Conservation (phyloP, 2,329 filamentous ascomycete species). For the Parascedosporium putredinis region DNA sequence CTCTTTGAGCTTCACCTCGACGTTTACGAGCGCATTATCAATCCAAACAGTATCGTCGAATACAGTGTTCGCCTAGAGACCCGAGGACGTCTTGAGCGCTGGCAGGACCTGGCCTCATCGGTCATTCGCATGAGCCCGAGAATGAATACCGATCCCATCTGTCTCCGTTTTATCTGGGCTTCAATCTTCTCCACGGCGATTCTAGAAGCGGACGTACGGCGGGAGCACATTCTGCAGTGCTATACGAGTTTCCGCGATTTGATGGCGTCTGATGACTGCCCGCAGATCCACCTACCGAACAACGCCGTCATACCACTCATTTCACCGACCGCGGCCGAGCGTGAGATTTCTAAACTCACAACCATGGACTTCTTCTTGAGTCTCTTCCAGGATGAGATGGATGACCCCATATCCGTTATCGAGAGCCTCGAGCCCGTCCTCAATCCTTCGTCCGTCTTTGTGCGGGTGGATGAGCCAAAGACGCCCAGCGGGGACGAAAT, state of each 20-base stretch:
- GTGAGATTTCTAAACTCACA: constrained; percentile 82
- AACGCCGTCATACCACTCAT: constrained; percentile 84
- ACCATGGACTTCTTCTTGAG: constrained; percentile 95
- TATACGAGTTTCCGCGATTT: constrained; percentile 49
- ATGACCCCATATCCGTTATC: constrained; percentile 75
- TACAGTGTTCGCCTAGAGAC: constrained; percentile 36
- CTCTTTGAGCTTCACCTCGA: constrained; percentile 53
- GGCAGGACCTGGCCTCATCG: constrained; percentile 39
- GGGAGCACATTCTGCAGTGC: constrained; percentile 46
- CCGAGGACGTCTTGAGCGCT: constrained; percentile 37
- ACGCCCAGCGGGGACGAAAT: background rate
- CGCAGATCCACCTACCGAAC: constrained; percentile 59
- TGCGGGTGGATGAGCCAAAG: constrained; percentile 2
- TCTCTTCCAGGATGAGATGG: constrained; percentile 73
- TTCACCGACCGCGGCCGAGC: constrained; percentile 71
- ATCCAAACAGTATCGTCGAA: constrained; percentile 44
- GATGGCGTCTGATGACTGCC: constrained; percentile 28
- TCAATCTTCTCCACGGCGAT: constrained; percentile 43
- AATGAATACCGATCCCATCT: constrained; percentile 26
- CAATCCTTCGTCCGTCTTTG: constrained; percentile 53
- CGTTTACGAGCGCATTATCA: constrained; percentile 47
- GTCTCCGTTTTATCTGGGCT: constrained; percentile 47
- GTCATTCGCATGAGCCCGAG: constrained; percentile 27
- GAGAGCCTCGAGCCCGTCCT: constrained; percentile 88
- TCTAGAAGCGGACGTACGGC: constrained; percentile 38